Percentiles rank a stretch among this genome's conserved stretches.
phyloP scores from a whole-genome alignment of 2,329 filamentous ascomycete species.

The Aspergillus arachidicola region DNA sequence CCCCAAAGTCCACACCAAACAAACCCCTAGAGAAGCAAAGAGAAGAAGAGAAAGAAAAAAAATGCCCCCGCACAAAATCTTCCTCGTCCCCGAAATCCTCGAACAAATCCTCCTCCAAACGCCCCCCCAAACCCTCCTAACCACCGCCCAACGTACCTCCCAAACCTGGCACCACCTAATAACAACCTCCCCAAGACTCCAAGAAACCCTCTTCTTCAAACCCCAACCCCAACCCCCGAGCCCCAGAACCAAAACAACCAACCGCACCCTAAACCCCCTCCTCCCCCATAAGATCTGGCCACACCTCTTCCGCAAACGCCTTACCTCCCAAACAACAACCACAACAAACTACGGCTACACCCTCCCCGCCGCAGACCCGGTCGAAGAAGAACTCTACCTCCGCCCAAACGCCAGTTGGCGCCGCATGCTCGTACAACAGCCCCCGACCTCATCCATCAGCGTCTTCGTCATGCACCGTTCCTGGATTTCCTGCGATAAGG shows the following conservation, averaged over 20 bases:
- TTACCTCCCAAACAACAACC: not conserved
- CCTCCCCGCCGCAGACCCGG: not conserved
- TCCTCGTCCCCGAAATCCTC: not conserved
- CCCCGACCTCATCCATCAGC: not conserved
- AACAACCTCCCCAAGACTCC: not conserved
- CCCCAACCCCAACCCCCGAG: not conserved
- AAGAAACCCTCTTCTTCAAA: not conserved
- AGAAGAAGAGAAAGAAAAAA: not conserved
- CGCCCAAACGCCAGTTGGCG: not conserved
- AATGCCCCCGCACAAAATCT: not conserved
- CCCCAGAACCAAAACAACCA: not conserved
- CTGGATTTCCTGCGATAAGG: not conserved
- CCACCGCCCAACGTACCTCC: not conserved
- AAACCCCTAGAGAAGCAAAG: not conserved
- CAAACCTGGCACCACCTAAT: not conserved
- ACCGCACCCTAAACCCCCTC: not conserved
- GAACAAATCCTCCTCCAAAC: not conserved
- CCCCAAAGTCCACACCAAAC: not conserved
- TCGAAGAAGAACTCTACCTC: not conserved
- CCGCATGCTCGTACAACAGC: not conserved
- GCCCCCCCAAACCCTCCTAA: not conserved
- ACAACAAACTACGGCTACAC: not conserved
- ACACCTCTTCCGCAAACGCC: not conserved
- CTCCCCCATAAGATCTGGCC: not conserved
- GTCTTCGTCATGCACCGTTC: not conserved